A percentile compares a stretch with the other conserved stretches of the same genome.
phyloP scores from a whole-genome alignment of 2,329 filamentous ascomycete species.

The Nectriaceae sp. region DNA sequence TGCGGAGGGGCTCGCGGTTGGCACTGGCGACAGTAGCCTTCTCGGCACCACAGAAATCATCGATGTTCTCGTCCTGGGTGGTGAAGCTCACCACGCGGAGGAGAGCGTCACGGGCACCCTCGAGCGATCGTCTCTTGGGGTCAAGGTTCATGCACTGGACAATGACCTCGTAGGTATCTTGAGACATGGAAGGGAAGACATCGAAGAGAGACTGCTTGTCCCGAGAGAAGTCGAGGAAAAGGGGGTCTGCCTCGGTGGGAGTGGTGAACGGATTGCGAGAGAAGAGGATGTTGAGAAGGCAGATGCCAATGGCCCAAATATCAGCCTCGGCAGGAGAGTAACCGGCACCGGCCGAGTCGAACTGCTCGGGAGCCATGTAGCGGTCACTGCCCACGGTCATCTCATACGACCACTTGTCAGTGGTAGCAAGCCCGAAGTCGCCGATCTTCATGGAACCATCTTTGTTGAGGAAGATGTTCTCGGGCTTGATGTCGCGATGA shows the following conservation, averaged over 20 bases:
- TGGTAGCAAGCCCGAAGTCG: slow-evolving; percentile 92
- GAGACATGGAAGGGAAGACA: slow-evolving; percentile 97
- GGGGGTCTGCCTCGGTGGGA: slow-evolving; percentile 84
- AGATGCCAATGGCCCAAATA: slow-evolving; percentile 96
- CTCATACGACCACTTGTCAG: slow-evolving; percentile 87
- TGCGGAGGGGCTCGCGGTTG: slow-evolving; percentile 93
- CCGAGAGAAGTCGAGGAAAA: slow-evolving; percentile 90
- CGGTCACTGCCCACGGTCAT: slow-evolving; percentile 94
- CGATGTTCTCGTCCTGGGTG: slow-evolving; percentile 84
- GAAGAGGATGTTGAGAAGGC: slow-evolving; percentile 93
- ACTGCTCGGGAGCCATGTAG: slow-evolving; percentile 99
- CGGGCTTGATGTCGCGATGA: slow-evolving; percentile 98
- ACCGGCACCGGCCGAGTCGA: slow-evolving; percentile 81
- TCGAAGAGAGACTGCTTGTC: slow-evolving; percentile 97
- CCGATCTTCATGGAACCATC: slow-evolving; percentile 92
- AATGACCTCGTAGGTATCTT: slow-evolving; percentile 95
- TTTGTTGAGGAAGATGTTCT: slow-evolving; percentile 95
- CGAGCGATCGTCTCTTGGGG: slow-evolving; percentile 82
- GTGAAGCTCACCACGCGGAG: slow-evolving; percentile 86
- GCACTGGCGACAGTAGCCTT: slow-evolving; percentile 77
- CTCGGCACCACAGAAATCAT: slow-evolving; percentile 90
- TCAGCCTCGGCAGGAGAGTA: slow-evolving; percentile 94
- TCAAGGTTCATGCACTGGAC: slow-evolving; percentile 89
- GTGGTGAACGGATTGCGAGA: slow-evolving; percentile 94
- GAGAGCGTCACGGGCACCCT: slow-evolving; percentile 76